Conservation (phyloP, 2,329 filamentous ascomycete species). For the Aspergillus latus region DNA sequence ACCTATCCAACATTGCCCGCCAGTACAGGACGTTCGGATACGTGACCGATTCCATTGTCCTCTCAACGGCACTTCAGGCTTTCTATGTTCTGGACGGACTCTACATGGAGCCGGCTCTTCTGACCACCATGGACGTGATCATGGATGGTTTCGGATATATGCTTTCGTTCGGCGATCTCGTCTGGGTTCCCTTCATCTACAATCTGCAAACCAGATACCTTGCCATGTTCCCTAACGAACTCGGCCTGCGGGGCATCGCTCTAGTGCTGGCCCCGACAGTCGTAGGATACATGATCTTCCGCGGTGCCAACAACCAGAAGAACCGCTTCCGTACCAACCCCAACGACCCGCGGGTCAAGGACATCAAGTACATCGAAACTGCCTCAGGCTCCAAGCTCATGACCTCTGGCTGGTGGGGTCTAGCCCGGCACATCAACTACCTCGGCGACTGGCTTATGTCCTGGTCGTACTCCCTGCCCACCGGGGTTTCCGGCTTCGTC, state of each 20-base stretch:
- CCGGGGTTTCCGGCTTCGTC: slow-evolving; percentile 77
- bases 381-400: slow-evolving; percentile 77
- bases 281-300: slow-evolving; percentile 86
- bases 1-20: slow-evolving; percentile 79
- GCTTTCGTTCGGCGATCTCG: slow-evolving; percentile 87
- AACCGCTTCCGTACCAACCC: slow-evolving; percentile 90
- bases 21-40: slow-evolving; percentile 84
- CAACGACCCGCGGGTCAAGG: slow-evolving; percentile 71
- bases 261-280: slow-evolving; percentile 67
- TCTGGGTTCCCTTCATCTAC: slow-evolving; percentile 91
- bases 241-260: slow-evolving; percentile 66
- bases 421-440: slow-evolving; percentile 92
- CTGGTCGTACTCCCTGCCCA: slow-evolving; percentile 87
- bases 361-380: slow-evolving; percentile 85
- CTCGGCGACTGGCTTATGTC: slow-evolving; percentile 92
- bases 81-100: slow-evolving; percentile 82
- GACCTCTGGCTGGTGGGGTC: slow-evolving; percentile 89
- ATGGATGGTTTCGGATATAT: slow-evolving; percentile 94
- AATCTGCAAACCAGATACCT: slow-evolving; percentile 82
- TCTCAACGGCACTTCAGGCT: slow-evolving; percentile 73
- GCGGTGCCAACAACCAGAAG: slow-evolving; percentile 91
- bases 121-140: slow-evolving; percentile 93
- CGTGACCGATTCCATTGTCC: slow-evolving; percentile 80
- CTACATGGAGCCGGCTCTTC: slow-evolving; percentile 82
- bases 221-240: slow-evolving; percentile 73